Evolutionary conservation across 140 eudicot species (phyloP), one percentile per base, ranked within the genome.

Genomic region (Senecio squalidus): DNA sequence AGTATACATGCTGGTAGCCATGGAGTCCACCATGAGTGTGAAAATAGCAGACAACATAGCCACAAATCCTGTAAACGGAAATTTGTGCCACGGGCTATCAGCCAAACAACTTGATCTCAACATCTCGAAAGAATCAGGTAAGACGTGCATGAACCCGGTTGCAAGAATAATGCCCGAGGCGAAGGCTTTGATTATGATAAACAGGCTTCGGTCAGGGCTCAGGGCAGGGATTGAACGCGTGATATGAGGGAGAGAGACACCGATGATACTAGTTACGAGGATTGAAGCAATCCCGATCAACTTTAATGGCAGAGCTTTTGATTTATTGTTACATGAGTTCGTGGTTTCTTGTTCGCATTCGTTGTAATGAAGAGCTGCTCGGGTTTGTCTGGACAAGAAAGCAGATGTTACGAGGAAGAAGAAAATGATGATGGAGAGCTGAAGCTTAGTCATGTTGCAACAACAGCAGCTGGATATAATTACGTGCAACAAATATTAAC

Each of bases 361-460:
- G n/a, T n/a, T n/a, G n/a, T n/a, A n/a, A n/a, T n/a, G n/a, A n/a
- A n/a, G n/a, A n/a, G 51, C 18, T 14, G 51, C 52, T 28, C 24
- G 66, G 60, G 56, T 53, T 57, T 49, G 44, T 39, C 48, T 22
- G n/a, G 49, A 43, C 33, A 54, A 56, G 41, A 56, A 41, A n/a
- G n/a, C n/a, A 28, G 58, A 15, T 60, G 53, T 15, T 66, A 67
- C 17, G n/a, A n/a, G n/a, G n/a, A 34, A 34, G 41, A 34, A 55
- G 54, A 54, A 26, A 51, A 66, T 39, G 33, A 54, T 1, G 44
- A 53, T 39, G 25, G 72, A 30, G 9, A 66, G 27, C 23, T 28
- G 57, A 45, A 28, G 18, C 31, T 36, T 22, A 4, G n/a, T n/a
- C n/a, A n/a, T n/a, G n/a, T n/a, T n/a, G n/a, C n/a, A n/a, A n/a